Evolutionary conservation across 2,329 filamentous ascomycete species (phyloP), one percentile per base, ranked within the genome.

Genomic region (Xylariaceae sp.): DNA sequence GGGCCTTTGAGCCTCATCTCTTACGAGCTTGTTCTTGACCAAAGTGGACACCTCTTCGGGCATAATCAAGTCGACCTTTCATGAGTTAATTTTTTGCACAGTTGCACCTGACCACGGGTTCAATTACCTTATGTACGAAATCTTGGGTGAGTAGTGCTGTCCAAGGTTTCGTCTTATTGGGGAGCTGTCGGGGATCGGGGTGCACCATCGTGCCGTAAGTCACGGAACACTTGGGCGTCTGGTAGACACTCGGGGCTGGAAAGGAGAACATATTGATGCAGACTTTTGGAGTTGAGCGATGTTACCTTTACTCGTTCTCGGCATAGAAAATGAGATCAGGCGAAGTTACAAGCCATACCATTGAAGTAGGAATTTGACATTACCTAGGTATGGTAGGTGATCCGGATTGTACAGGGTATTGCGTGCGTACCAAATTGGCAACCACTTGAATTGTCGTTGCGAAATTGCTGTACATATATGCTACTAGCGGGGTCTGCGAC

Each of bases 101-200:
- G n/a, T n/a, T n/a, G 22, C 11, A 6, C 11, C 6, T 26, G 11
- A 26, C 6, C 6, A 11, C 22, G 22, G 22, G 6, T 6, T 11
- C n/a, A 18, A 3, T 24, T 15, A 8, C 84, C 54, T 80, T 85
- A 58, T 91, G 83, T 18, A 83, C 70, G 58, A 86, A 89, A 29
- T 74, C 72, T 38, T 86, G 80, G 2, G 71, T 66, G 18, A 77
- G 63, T 48, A 95, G 75, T 1, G 79, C 73, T 1, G 78, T 74
- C 73, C 91, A 95, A 3, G 89, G 90, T 53, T 86, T 82, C 55
- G 80, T 83, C 58, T 85, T 90, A 4, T 69, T 71, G 2, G 89
- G 84, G 22, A 79, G 74, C 55, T 89, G 84, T 43, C 77, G 74
- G 4, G 80, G 73, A 60, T 95, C 81, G 34, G 91, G 69, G 64